phyloP scores from a whole-genome alignment of 371 early-diverging fungal genomes.

The Mucor plumbeus region DNA sequence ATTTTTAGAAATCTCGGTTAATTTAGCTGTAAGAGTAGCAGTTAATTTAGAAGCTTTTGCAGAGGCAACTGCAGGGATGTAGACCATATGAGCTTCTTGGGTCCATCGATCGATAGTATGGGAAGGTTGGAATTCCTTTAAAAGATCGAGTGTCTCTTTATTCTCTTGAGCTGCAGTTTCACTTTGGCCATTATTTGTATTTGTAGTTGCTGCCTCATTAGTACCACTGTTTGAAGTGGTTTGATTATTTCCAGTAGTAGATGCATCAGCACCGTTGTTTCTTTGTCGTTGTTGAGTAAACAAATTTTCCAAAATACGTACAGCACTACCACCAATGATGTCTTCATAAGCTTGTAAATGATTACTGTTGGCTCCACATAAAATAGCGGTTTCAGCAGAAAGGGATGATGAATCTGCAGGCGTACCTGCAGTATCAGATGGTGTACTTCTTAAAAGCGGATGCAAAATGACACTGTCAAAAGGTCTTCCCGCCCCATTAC shows the following conservation, averaged over 20 bases:
- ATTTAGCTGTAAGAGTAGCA: background rate
- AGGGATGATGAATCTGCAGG: background rate
- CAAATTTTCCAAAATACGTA: constrained; percentile 67
- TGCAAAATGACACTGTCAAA: constrained; percentile 33
- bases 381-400: constrained; percentile 4
- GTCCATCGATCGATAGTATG: constrained; percentile 82
- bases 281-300: constrained; percentile 30
- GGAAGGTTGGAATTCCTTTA: constrained; percentile 67
- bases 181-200: constrained; percentile 11
- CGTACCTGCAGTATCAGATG: background rate
- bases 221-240: background rate
- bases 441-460: constrained; percentile 21
- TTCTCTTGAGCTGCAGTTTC: constrained; percentile 12
- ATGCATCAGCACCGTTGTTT: constrained; percentile 30
- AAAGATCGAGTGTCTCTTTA: constrained; percentile 20
- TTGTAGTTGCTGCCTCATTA: background rate
- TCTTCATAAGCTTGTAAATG: constrained; percentile 66
- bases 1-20: constrained; percentile 2
- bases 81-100: constrained; percentile 79
- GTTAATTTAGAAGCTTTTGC: constrained; percentile 51
- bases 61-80: constrained; percentile 58
- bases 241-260: background rate
- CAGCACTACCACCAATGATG: constrained; percentile 68
- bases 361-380: constrained; percentile 21
- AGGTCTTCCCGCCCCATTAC: constrained; percentile 1